Evolutionary conservation across 1,139 yeast genomes (phyloP).

Genomic region (Taphrina flavorubra): DNA sequence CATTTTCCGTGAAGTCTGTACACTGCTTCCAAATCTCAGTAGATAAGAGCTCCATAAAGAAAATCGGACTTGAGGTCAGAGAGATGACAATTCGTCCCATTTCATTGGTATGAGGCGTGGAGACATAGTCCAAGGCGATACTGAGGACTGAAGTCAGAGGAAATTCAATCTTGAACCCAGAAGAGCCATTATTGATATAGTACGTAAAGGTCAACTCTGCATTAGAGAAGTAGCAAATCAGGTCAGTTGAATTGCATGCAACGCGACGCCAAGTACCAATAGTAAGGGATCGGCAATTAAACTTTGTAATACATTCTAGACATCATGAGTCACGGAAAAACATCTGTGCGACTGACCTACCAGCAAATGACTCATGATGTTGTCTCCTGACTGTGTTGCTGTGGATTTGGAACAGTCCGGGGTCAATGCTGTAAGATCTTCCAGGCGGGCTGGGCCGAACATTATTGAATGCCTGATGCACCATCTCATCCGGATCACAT

Average conservation of each 20-base stretch:
- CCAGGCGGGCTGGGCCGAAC: conserved; percentile 63
- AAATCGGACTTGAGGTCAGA: conserved; percentile 47
- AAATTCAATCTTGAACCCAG: conserved; percentile 49
- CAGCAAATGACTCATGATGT: neutral
- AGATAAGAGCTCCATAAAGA: conserved; percentile 47
- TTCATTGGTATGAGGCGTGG: conserved; percentile 7
- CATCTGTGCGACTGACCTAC: neutral
- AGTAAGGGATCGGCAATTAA: conserved; percentile 48
- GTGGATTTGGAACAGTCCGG: conserved; percentile 55
- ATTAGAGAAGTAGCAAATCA: conserved; percentile 48
- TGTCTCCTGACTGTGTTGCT: neutral
- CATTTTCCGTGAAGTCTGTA: conserved; percentile 50
- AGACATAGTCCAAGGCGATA: conserved; percentile 7
- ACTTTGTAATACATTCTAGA: conserved; percentile 34
- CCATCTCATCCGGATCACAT: conserved; percentile 44
- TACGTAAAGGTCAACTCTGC: conserved; percentile 48
- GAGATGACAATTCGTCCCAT: conserved; percentile 19
- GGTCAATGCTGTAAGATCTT: conserved; percentile 57
- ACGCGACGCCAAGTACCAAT: conserved; percentile 52
- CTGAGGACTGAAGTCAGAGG: conserved; percentile 47
- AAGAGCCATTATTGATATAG: conserved; percentile 48
- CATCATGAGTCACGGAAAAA: neutral
- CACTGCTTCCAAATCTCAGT: conserved; percentile 48
- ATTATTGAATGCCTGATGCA: neutral
- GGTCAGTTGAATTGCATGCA: conserved; percentile 46